Conservation (phyloP, 192 early-diverging fungal species). For the Backusella parvicylindrica region DNA sequence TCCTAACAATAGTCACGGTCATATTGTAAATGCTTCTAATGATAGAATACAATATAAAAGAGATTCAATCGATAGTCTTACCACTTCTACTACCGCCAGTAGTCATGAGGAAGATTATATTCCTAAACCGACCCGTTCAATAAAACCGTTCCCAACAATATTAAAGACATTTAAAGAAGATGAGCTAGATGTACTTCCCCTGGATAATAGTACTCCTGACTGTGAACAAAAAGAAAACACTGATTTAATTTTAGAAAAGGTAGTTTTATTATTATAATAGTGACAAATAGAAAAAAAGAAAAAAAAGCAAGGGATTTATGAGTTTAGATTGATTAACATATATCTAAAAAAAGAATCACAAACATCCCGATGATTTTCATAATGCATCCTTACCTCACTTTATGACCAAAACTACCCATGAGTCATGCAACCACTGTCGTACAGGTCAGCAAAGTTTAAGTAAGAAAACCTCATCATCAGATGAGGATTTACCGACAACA, state of each 20-base stretch:
- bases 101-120: background rate
- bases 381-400: background rate
- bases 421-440: background rate
- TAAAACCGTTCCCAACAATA: background rate
- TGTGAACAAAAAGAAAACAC: background rate
- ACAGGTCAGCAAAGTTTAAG: background rate
- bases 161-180: background rate
- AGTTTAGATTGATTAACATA: background rate
- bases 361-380: background rate
- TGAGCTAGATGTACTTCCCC: background rate
- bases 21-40: slow-evolving; percentile 1
- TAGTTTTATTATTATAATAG: background rate
- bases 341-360: background rate
- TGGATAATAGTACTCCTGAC: background rate
- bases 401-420: background rate
- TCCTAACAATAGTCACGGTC: background rate
- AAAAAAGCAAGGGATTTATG: background rate
- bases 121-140: background rate
- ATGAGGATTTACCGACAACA: background rate
- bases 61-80: slow-evolving; percentile 1
- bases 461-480: background rate
- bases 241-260: background rate
- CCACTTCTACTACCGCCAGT: background rate
- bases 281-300: background rate
- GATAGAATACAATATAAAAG: background rate